Evolutionary conservation across 2,329 filamentous ascomycete species (phyloP).

Genomic region (Trichophyton benhamiae): DNA sequence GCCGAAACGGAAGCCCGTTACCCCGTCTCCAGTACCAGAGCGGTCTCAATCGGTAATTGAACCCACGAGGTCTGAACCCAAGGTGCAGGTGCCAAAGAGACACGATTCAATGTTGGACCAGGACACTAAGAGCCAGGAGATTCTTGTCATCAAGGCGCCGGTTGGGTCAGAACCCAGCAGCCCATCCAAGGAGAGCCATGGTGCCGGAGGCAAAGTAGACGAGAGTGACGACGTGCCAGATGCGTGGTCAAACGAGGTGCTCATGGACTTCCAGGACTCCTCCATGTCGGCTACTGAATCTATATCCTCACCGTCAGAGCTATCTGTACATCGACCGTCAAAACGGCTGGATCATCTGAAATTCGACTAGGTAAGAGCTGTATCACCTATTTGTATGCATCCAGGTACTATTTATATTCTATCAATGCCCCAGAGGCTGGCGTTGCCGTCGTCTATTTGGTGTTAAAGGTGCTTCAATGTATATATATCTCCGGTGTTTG

Average conservation of each 20-base stretch:
- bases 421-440: not conserved
- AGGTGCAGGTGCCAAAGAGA: slow-evolving; percentile 41
- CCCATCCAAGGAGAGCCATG: slow-evolving; percentile 1
- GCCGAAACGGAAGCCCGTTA: slow-evolving; percentile 53
- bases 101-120: slow-evolving; percentile 25
- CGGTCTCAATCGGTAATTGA: slow-evolving; percentile 18
- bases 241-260: slow-evolving; percentile 1
- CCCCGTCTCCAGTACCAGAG: slow-evolving; percentile 31
- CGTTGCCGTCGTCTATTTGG: not conserved
- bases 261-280: slow-evolving; percentile 1
- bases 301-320: not conserved
- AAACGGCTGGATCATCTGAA: not conserved
- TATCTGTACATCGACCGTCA: not conserved
- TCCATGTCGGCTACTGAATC: not conserved
- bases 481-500: not conserved
- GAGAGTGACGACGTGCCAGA: not conserved
- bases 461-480: not conserved
- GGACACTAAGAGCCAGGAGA: slow-evolving; percentile 34
- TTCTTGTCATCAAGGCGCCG: slow-evolving; percentile 55
- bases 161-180: slow-evolving; percentile 38
- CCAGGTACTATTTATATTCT: not conserved
- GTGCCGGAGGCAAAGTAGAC: not conserved
- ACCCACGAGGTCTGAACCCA: slow-evolving; percentile 26
- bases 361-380: not conserved
- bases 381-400: not conserved